Percentiles rank a stretch among this genome's conserved stretches.
phyloP scores from a whole-genome alignment of 2,329 filamentous ascomycete genomes.

The Diaporthe vexans region DNA sequence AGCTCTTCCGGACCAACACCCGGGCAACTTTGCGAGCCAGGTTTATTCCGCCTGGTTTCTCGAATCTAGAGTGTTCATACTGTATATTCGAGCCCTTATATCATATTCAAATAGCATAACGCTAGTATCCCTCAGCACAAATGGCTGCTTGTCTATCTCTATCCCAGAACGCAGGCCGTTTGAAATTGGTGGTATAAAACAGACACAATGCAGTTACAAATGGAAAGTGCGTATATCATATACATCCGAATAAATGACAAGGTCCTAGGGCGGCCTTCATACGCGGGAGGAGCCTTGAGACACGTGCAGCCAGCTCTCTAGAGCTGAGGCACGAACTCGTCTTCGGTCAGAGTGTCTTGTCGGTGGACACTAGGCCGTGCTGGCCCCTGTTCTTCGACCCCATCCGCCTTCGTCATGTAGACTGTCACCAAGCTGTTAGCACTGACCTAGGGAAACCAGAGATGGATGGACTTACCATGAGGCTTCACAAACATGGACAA shows the following conservation, averaged over 20 bases:
- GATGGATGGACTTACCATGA: slow-evolving; percentile 72
- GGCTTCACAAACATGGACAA: slow-evolving; percentile 80
- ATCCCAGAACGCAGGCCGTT: slow-evolving; percentile 5
- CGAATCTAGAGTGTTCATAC: not conserved
- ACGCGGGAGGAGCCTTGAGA: not conserved
- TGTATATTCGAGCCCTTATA: slow-evolving; percentile 4
- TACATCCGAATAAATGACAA: not conserved
- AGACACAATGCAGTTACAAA: not conserved
- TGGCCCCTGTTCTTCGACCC: not conserved
- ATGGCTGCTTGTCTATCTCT: slow-evolving; percentile 24
- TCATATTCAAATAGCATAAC: not conserved
- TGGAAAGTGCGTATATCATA: not conserved
- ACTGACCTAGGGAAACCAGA: not conserved
- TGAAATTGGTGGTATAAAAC: not conserved
- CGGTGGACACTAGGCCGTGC: slow-evolving; percentile 22
- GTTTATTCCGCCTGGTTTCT: not conserved
- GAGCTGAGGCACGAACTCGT: slow-evolving; percentile 45
- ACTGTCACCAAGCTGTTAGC: slow-evolving; percentile 39
- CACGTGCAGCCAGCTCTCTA: slow-evolving; percentile 23
- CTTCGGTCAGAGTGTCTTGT: slow-evolving; percentile 42
- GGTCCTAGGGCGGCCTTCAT: not conserved
- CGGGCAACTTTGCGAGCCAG: not conserved
- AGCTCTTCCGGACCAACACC: not conserved
- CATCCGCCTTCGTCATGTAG: slow-evolving; percentile 41
- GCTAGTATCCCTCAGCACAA: not conserved